These are phyloP conservation scores for Haplosporangium sp. DNA, from an alignment of 371 early-diverging fungal species.

Conservation along the genomic window DNA sequence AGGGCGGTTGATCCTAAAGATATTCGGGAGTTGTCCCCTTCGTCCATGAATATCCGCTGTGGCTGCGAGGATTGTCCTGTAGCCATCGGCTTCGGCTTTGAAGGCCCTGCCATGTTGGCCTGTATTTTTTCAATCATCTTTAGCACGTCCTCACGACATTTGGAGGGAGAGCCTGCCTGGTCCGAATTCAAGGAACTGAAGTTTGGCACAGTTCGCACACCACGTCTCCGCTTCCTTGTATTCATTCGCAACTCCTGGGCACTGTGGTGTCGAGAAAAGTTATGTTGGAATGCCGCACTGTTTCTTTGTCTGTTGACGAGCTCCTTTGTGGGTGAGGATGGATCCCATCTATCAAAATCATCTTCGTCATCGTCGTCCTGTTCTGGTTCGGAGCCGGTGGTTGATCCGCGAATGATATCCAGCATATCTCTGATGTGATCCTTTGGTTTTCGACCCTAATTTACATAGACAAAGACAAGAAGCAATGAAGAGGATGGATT, in stretches of 20 bases:
- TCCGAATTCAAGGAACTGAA: not conserved
- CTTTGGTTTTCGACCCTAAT: slow-evolving; percentile 18
- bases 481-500: too few species aligned
- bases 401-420: slow-evolving; percentile 32
- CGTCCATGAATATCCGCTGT: not conserved
- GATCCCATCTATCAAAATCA: slow-evolving; percentile 14
- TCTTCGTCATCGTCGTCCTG: slow-evolving; percentile 27
- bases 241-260: slow-evolving; percentile 14
- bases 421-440: slow-evolving; percentile 47
- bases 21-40: not conserved
- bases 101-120: slow-evolving; percentile 18
- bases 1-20: not conserved
- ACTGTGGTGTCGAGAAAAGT: slow-evolving; percentile 20
- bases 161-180: slow-evolving; percentile 8
- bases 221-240: slow-evolving; percentile 9
- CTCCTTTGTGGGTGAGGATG: slow-evolving; percentile 28
- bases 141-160: slow-evolving; percentile 31
- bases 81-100: not conserved
- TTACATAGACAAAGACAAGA: not conserved
- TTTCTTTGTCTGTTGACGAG: slow-evolving; percentile 22
- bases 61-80: not conserved
- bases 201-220: not conserved
- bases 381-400: not conserved
- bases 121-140: slow-evolving; percentile 49
- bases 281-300: slow-evolving; percentile 1